Conservation (phyloP, 768 basidiomycete species). For the Coprinellus micaceus region DNA sequence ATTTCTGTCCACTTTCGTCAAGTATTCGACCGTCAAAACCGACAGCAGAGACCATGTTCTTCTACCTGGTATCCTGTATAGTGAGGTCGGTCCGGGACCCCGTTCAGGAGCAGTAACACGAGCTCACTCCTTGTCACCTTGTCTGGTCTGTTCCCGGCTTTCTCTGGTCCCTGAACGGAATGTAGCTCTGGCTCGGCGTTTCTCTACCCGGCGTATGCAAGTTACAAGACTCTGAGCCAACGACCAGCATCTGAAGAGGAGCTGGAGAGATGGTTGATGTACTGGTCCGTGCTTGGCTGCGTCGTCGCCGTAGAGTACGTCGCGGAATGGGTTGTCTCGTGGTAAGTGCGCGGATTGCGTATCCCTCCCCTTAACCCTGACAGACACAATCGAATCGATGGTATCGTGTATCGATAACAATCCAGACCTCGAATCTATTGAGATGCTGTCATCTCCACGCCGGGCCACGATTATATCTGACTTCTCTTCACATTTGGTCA, state of each 20-base stretch:
- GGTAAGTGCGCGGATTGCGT: too few species aligned
- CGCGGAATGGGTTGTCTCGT: slow-evolving; percentile 83
- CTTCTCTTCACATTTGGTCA: not conserved
- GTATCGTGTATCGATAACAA: slow-evolving; percentile 11
- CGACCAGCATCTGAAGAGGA: slow-evolving; percentile 83
- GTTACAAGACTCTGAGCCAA: slow-evolving; percentile 90
- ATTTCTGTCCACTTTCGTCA: not conserved
- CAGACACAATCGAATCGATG: not conserved
- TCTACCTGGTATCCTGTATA: slow-evolving; percentile 47
- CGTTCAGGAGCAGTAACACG: not conserved
- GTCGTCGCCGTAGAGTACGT: slow-evolving; percentile 79
- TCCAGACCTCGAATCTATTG: too few species aligned
- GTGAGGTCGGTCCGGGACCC: slow-evolving; percentile 34
- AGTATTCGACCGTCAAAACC: not conserved
- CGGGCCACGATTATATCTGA: too few species aligned
- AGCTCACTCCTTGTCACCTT: not conserved
- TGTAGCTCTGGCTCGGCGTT: slow-evolving; percentile 70
- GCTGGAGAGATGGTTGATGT: slow-evolving; percentile 94
- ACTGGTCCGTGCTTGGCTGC: slow-evolving; percentile 88
- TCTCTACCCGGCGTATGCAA: slow-evolving; percentile 91
- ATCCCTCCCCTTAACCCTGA: not conserved
- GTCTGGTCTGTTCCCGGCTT: not conserved
- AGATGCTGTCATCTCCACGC: too few species aligned
- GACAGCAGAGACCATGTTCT: too few species aligned
- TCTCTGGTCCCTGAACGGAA: too few species aligned